phyloP scores from a whole-genome alignment of 495 filamentous ascomycete species.

The Trichocladium antarcticum region DNA sequence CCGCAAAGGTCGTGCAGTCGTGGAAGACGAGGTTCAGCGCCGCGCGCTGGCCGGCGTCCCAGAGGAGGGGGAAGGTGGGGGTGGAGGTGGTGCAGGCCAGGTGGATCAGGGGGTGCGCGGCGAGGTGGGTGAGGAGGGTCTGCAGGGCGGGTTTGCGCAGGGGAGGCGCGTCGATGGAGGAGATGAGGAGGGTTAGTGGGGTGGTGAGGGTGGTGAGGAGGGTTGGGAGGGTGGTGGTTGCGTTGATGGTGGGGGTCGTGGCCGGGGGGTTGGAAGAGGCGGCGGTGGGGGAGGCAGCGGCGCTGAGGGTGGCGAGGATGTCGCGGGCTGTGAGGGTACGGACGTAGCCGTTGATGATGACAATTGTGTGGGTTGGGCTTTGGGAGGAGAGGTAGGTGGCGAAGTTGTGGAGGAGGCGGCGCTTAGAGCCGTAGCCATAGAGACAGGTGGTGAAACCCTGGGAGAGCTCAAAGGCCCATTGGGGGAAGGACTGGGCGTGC shows the following conservation, averaged over 20 bases:
- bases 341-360: slow-evolving; percentile 83
- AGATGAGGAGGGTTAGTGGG: slow-evolving; percentile 58
- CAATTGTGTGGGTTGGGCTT: slow-evolving; percentile 45
- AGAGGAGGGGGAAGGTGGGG: slow-evolving; percentile 75
- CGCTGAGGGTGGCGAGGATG: slow-evolving; percentile 61
- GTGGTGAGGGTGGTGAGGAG: slow-evolving; percentile 40
- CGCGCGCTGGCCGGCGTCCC: slow-evolving; percentile 71
- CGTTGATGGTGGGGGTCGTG: slow-evolving; percentile 27
- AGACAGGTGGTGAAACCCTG: slow-evolving; percentile 85
- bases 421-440: slow-evolving; percentile 87
- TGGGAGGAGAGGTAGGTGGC: slow-evolving; percentile 55
- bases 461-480: slow-evolving; percentile 86
- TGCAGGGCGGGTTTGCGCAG: slow-evolving; percentile 63
- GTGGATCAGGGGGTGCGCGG: slow-evolving; percentile 59
- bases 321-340: slow-evolving; percentile 65
- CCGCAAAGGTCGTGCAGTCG: slow-evolving; percentile 80
- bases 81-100: slow-evolving; percentile 77
- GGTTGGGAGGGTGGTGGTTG: slow-evolving; percentile 46
- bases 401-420: slow-evolving; percentile 62
- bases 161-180: slow-evolving; percentile 71
- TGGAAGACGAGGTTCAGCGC: slow-evolving; percentile 83
- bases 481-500: slow-evolving; percentile 70
- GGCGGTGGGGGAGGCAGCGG: slow-evolving; percentile 48
- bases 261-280: slow-evolving; percentile 18
- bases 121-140: slow-evolving; percentile 61